Conservation (phyloP, 805 yeast species). For the Metschnikowia gelsemii region DNA sequence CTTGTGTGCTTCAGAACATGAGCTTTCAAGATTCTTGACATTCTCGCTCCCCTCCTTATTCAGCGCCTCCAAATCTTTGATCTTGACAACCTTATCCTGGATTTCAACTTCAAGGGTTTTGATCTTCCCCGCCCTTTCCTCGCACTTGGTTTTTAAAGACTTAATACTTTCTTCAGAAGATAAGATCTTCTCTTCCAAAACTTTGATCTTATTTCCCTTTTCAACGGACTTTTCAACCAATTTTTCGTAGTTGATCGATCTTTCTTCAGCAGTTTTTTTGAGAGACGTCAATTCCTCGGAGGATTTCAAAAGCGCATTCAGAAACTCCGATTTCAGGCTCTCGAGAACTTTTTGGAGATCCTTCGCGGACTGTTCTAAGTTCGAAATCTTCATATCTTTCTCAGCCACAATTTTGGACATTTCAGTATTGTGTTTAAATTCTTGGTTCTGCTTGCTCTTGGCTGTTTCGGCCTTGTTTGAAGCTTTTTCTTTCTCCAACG, state of each 20-base stretch:
- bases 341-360: conserved; percentile 5
- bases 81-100: conserved; percentile 1
- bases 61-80: neutral
- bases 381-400: conserved; percentile 21
- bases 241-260: conserved; percentile 1
- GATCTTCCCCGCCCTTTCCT: conserved; percentile 7
- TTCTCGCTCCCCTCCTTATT: conserved; percentile 4
- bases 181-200: conserved; percentile 6
- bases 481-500: conserved; percentile 5
- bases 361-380: conserved; percentile 1
- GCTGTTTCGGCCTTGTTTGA: conserved; percentile 10
- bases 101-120: conserved; percentile 3
- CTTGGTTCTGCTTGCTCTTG: conserved; percentile 19
- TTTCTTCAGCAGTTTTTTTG: conserved; percentile 7
- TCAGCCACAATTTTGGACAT: conserved; percentile 25
- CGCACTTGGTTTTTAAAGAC: conserved; percentile 1
- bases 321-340: conserved; percentile 9
- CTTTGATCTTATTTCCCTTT: conserved; percentile 5
- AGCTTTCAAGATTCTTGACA: conserved; percentile 1
- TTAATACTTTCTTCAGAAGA: conserved; percentile 1
- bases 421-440: conserved; percentile 27
- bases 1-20: neutral
- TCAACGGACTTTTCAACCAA: conserved; percentile 10
- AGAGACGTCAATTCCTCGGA: conserved; percentile 4
- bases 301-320: conserved; percentile 8